Conservation (phyloP, 108 stramenopile species). For the Skeletonema marinoi region DNA sequence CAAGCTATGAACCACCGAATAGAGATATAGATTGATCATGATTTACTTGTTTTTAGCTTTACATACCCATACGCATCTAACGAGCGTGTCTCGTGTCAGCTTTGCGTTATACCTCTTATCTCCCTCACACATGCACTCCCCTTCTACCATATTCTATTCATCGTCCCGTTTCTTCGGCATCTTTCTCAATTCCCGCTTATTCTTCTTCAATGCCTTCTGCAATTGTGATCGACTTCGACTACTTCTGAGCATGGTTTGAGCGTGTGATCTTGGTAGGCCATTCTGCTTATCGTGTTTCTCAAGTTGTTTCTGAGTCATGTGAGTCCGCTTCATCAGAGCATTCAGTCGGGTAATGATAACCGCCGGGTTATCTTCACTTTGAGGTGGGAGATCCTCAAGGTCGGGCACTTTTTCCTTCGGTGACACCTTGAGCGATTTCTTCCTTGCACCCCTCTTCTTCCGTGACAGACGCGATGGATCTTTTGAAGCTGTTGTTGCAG, state of each 20-base stretch:
- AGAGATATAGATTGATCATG: too few relatives aligned
- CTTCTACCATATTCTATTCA: too few relatives aligned
- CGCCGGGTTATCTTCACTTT: constrained; percentile 4
- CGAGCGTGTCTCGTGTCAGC: too few relatives aligned
- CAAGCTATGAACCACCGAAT: too few relatives aligned
- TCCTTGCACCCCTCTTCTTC: neutral
- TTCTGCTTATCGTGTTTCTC: too few relatives aligned
- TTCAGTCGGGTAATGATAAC: constrained; percentile 29
- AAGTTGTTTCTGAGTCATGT: constrained; percentile 25
- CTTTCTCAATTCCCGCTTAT: neutral
- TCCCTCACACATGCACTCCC: too few relatives aligned
- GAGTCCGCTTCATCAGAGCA: constrained; percentile 26
- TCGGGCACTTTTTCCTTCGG: neutral
- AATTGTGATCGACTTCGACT: neutral
- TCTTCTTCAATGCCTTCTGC: neutral
- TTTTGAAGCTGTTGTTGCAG: neutral
- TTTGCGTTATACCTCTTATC: too few relatives aligned
- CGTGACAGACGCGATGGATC: neutral
- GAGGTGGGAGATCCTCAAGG: constrained; percentile 25
- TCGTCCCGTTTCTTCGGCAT: too few relatives aligned
- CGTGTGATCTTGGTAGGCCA: neutral
- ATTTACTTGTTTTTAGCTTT: too few relatives aligned
- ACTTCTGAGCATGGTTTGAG: neutral
- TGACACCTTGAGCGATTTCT: neutral
- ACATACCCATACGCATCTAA: too few relatives aligned